Base-by-base conservation (phyloP, 2,329 filamentous ascomycete species). In the Stachybotrys chlorohalonatus region DNA sequence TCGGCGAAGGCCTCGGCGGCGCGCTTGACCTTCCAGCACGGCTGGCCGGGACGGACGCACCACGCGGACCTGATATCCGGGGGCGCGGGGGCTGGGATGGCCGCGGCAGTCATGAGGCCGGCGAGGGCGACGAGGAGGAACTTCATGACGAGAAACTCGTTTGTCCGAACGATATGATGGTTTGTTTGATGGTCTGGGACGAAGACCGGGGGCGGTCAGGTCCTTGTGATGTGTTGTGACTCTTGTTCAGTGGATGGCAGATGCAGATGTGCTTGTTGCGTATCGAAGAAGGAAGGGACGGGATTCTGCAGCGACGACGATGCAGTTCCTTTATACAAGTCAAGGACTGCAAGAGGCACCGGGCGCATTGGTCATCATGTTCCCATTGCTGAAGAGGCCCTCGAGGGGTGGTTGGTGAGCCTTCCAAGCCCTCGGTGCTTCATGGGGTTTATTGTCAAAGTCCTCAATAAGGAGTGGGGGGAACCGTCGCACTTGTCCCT, bases 1-100 rank as follows among this genome's bases (percentile, higher is more conserved):
- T 62, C 59, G 51, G 68, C 63, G 53, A 72, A 63, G 31, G 70
- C 70, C 51, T 71, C 70, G 39, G 70, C 72, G 24, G 70, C 70
- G 52, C 71, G 71, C 64, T 71, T 74, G 54, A 65, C 67, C 60
- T 73, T 73, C 62, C 64, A 66, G 68, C 75, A 77, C n/a, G 65
- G 60, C 55, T 71, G 65, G 39, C 75, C 74, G 32, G 65, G 65
- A 45, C 66, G 63, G 57, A 68, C 59, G 62, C 75, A 76, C 59
- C 66, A 68, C 6, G 45, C 31, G 11, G 31, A n/a, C 36, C 13
- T 9, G 2, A 13, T 9, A 16, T 36, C 36, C 53, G 56, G 52
- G 8, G 58, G 57, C 16, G 54, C 54, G 9, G 63, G 62, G 11
- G 58, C 56, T 17, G 60, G 61, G 24, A 60, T 52, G 17, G 49